phyloP scores from a whole-genome alignment of 208 protist species.

The Leishmania braziliensis region DNA sequence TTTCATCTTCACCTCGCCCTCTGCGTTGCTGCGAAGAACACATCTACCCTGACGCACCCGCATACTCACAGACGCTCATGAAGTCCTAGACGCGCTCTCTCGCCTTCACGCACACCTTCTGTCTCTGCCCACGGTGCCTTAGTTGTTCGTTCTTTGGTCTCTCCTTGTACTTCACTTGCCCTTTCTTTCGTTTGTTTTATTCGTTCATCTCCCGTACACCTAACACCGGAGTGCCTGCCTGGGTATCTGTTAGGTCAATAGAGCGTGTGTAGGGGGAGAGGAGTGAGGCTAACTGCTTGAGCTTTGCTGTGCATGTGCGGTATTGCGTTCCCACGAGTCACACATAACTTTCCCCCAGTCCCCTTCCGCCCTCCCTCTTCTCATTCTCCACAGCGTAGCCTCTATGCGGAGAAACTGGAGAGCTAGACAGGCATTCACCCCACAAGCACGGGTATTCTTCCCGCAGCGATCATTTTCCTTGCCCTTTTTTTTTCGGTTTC shows the following conservation, averaged over 20 bases:
- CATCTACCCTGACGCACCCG: not conserved
- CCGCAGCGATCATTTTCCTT: not conserved
- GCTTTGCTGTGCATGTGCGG: not conserved
- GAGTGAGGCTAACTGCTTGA: no score
- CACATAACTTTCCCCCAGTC: not conserved
- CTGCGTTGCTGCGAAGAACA: not conserved
- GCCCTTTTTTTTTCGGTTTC: not conserved
- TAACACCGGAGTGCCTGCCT: no score
- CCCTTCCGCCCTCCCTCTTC: not conserved
- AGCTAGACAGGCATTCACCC: not conserved
- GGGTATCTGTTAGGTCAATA: no score
- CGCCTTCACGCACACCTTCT: not conserved
- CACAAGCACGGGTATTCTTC: not conserved
- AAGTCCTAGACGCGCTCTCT: not conserved
- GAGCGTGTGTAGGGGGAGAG: no score
- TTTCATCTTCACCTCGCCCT: not conserved
- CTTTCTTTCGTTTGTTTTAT: constrained; percentile 4
- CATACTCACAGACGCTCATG: not conserved
- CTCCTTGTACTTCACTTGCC: not conserved
- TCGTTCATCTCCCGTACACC: not conserved
- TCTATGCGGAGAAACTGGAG: not conserved
- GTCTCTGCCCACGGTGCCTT: not conserved
- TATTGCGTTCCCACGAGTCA: not conserved
- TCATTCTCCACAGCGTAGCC: not conserved
- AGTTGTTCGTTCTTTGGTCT: not conserved